Base-by-base conservation (phyloP, 2,329 filamentous ascomycete species). In the Coccinonectria pachysandricola region DNA sequence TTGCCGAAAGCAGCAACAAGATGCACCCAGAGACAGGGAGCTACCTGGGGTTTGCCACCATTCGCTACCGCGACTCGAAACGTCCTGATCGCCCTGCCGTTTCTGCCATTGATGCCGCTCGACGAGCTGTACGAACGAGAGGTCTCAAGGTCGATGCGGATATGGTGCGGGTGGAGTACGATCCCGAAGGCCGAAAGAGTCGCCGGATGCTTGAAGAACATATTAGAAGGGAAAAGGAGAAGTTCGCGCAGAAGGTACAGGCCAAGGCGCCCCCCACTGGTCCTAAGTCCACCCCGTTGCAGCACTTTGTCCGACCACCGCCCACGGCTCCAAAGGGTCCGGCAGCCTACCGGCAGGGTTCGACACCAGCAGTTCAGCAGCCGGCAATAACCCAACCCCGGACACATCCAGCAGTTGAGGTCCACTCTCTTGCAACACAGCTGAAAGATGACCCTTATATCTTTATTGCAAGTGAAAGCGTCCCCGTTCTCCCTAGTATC, bases 1-100 rank as follows among this genome's bases (percentile, higher is more conserved):
- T 98, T 37, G 79, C 80, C 22, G 81, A 87, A 48, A 80, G 92
- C 43, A 86, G 84, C 48, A 95, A 95, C 49, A 88, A 92, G 52
- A 88, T 92, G 46, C 86, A 98, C 54, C 91, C 91, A 7, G 79
- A 87, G 31, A 96, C 87, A 8, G 91, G 91, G 11, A 91, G 84
- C 48, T 93, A 92, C 49, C 69, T 98, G 8, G 91, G 91, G 8
- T 87, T 98, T 50, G 93, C 84, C 39, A 84, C 85, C 10, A 85
- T 98, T 49, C 77, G 80, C 32, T 98, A 92, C 54, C 77, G 80
- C 46, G 88, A 96, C 50, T 62, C 68, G 2, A 68, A 73, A 60
- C 54, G 52, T 9, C 41, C 50, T 4, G 54, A 50, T 22, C 47
- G 47, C 6, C 48, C 51, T 5, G 54, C 58, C 28, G 59, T 84